Evolutionary conservation across 2,329 filamentous ascomycete genomes (phyloP).

Genomic region (Fusarium kyushuense): DNA sequence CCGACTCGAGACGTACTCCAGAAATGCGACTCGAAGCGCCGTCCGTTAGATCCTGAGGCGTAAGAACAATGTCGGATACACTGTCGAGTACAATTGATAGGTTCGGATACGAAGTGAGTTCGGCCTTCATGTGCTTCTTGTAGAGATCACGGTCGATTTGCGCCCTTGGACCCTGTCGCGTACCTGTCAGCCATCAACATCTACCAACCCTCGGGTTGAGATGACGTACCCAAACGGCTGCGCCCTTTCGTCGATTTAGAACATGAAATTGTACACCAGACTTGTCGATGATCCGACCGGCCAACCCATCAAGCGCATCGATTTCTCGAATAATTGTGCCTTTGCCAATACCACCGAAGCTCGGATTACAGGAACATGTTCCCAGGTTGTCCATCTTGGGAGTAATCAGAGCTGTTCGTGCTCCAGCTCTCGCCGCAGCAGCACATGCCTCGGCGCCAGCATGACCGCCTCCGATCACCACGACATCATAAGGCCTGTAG

Average conservation of each 20-base stretch:
- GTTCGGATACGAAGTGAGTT: conserved; percentile 82
- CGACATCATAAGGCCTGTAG: conserved; percentile 82
- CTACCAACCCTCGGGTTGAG: background rate
- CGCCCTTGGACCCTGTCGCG: conserved; percentile 78
- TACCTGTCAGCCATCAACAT: conserved; percentile 1
- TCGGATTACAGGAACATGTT: conserved; percentile 96
- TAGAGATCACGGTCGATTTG: conserved; percentile 95
- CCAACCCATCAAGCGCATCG: conserved; percentile 91
- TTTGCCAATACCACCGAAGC: conserved; percentile 98
- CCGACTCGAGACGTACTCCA: conserved; percentile 88
- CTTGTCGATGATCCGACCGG: conserved; percentile 90
- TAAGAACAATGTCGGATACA: conserved; percentile 87
- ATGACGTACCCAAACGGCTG: conserved; percentile 84
- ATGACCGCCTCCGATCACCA: conserved; percentile 96
- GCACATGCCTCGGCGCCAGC: conserved; percentile 94
- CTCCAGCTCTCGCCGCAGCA: conserved; percentile 88
- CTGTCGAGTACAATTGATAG: conserved; percentile 85
- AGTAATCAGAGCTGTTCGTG: conserved; percentile 89
- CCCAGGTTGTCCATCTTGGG: conserved; percentile 90
- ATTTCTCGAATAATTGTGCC: conserved; percentile 96
- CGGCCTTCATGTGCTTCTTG: conserved; percentile 89
- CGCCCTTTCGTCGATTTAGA: conserved; percentile 89
- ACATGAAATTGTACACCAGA: conserved; percentile 94
- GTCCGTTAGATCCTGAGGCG: conserved; percentile 57
- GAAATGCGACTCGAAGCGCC: conserved; percentile 77